Evolutionary conservation across 2,329 filamentous ascomycete genomes (phyloP), one percentile per base, ranked within the genome.

Genomic region (Geosmithia flava): DNA sequence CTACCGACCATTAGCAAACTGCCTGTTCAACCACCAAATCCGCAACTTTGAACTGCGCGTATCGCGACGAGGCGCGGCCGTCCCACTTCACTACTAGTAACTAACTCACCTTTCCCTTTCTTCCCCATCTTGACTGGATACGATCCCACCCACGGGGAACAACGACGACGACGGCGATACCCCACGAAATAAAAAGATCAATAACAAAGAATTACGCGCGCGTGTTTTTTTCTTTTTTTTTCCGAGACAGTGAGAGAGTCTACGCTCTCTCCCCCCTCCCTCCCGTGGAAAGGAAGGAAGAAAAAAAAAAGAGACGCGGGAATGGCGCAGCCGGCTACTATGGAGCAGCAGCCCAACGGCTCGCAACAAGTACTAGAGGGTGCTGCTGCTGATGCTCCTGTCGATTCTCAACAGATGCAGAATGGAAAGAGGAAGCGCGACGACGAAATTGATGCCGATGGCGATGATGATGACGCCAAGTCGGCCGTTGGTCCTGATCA

Each of bases 351-450:
- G 23, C 56, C 59, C 49, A 72, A 74, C 60, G 71, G 70, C 55
- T 61, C 64, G 52, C 64, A 66, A 27, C 23, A 27, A 20, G 55
- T 56, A 45, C 59, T 57, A 44, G 55, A 54, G 48, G 57, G 29
- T 40, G 27, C 51, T 40, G 54, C 62, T 39, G 54, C 59, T 46
- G 58, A 59, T 47, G 56, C 67, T 33, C 61, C 69, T 23, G 15
- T 11, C 33, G 11, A 37, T 13, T 11, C 3, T 11, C 33, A 37
- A 11, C 29, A 30, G 29, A 6, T 7, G 33, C 33, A 37, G 33
- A 37, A 37, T 16, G 65, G 66, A 50, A 81, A 81, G 67, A 69
- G 78, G 61, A 81, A 81, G 66, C 77, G 77, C 69, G 75, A 78
- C 69, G 75, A 78, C 56, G 62, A 64, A 46, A 66, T 59, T 50